Evolutionary conservation across 495 filamentous ascomycete species (phyloP).

Genomic region (Trichodelitschia bisporula): DNA sequence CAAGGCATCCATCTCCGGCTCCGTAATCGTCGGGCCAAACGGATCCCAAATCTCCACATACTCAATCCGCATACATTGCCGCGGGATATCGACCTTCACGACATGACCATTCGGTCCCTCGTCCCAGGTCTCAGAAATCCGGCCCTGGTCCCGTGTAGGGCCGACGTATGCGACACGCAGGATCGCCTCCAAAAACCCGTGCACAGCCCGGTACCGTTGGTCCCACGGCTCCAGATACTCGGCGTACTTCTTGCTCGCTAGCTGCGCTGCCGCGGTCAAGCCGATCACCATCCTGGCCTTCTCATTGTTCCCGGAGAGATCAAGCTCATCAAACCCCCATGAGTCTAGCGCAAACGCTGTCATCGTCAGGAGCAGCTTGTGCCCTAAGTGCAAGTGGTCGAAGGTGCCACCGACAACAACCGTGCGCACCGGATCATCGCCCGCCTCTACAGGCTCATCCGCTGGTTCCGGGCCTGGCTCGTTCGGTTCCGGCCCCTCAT

Average conservation of each 20-base stretch:
- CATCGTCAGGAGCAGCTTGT: constrained; percentile 80
- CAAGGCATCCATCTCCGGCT: constrained; percentile 50
- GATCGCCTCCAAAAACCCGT: constrained; percentile 46
- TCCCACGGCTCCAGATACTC: constrained; percentile 60
- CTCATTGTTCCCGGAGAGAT: constrained; percentile 5
- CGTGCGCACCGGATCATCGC: not conserved
- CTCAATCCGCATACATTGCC: constrained; percentile 30
- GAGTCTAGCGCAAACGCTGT: constrained; percentile 36
- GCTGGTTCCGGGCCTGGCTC: not conserved
- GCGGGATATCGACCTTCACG: constrained; percentile 12
- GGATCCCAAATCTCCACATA: constrained; percentile 70
- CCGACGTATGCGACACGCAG: too few species aligned
- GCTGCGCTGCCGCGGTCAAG: constrained; percentile 63
- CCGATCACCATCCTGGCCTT: constrained; percentile 45
- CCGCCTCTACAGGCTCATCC: not conserved
- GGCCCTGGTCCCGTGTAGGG: too few species aligned
- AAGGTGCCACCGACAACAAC: constrained; percentile 84
- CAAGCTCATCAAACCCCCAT: not conserved
- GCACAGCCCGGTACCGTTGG: constrained; percentile 36
- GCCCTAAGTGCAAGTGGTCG: constrained; percentile 88
- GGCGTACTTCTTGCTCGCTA: constrained; percentile 71
- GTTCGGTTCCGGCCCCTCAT: not conserved
- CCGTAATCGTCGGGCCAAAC: constrained; percentile 79
- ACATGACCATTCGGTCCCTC: constrained; percentile 13
- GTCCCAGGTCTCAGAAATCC: too few species aligned